phyloP scores from a whole-genome alignment of 225 moss, liverwort and hornwort species.

The Sphagnum tenellum region DNA sequence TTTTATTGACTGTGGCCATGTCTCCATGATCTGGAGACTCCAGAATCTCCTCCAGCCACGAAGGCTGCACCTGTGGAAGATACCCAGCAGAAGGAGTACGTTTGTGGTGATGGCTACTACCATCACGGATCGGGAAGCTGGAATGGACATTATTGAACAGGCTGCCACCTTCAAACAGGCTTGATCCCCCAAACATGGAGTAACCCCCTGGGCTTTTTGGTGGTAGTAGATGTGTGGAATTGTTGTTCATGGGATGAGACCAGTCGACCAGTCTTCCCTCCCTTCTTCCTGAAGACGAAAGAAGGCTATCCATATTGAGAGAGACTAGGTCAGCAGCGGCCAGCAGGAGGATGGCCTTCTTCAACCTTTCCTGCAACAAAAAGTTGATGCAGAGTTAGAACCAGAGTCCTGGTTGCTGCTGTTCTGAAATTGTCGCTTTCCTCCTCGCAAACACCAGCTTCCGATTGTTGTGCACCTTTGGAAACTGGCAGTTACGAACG shows the following conservation, averaged over 20 bases:
- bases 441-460: too few species aligned
- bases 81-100: conserved; percentile 78
- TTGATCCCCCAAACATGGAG: conserved; percentile 57
- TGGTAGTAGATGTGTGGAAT: conserved; percentile 62
- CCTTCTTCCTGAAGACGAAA: conserved; percentile 16
- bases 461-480: too few species aligned
- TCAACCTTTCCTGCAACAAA: too few species aligned
- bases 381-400: too few species aligned
- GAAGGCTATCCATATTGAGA: conserved; percentile 22
- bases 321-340: too few species aligned
- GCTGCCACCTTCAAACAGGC: conserved; percentile 52
- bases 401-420: too few species aligned
- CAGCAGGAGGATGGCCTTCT: too few species aligned
- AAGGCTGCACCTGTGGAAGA: conserved; percentile 47
- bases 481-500: too few species aligned
- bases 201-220: conserved; percentile 71
- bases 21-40: conserved; percentile 65
- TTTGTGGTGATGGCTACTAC: conserved; percentile 33
- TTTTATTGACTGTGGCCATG: conserved; percentile 51
- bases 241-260: conserved; percentile 95
- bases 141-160: conserved; percentile 23
- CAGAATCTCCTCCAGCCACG: conserved; percentile 65
- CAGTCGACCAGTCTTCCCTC: conserved; percentile 80
- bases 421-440: too few species aligned
- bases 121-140: conserved; percentile 60